Conservation (phyloP, 345 rosid species). For the Ceriops decandra region DNA sequence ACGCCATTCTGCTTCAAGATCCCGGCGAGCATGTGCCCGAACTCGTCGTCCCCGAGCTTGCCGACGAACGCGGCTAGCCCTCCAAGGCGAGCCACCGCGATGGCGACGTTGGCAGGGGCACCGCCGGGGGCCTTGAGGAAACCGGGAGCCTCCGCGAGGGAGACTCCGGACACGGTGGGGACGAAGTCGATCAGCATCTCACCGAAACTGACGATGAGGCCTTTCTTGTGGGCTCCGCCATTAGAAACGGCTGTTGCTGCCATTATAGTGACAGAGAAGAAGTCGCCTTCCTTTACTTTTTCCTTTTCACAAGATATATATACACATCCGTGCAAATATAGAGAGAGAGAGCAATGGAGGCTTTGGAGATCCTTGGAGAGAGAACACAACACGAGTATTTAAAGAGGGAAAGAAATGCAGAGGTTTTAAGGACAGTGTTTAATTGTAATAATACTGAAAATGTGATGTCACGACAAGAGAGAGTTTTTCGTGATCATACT, state of each 20-base stretch:
- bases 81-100: conserved; percentile 82
- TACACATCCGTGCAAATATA: too few species aligned
- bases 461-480: too few species aligned
- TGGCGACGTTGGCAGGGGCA: conserved; percentile 97
- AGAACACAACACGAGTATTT: not conserved
- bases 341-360: not conserved
- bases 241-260: conserved; percentile 4
- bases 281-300: not conserved
- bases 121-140: conserved; percentile 97
- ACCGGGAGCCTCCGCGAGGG: conserved; percentile 97
- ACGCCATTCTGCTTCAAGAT: conserved; percentile 89
- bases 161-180: conserved; percentile 89
- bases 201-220: conserved; percentile 78
- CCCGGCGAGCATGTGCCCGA: conserved; percentile 94
- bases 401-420: conserved; percentile 3
- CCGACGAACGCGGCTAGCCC: conserved; percentile 80
- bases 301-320: not conserved
- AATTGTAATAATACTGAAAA: not conserved
- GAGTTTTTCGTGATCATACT: too few species aligned
- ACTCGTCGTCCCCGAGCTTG: conserved; percentile 92
- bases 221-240: not conserved
- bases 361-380: not conserved
- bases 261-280: conserved; percentile 17
- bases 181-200: conserved; percentile 99
- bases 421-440: too few species aligned